These are phyloP conservation scores for Rutstroemia sydowiana DNA, from an alignment of 2,329 filamentous ascomycete species.

Conservation along the genomic window DNA sequence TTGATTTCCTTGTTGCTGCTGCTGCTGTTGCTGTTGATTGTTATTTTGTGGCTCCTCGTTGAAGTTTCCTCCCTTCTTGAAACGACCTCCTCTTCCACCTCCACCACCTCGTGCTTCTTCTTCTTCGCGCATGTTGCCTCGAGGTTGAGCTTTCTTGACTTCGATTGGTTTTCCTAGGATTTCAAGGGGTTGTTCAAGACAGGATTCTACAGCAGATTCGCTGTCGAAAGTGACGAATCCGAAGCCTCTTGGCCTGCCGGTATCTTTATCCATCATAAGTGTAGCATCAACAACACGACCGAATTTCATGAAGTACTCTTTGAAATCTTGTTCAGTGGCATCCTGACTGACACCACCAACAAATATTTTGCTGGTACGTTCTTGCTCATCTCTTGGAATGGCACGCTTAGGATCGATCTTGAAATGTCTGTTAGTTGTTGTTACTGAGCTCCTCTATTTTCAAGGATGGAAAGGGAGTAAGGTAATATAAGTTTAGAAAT, in stretches of 20 bases:
- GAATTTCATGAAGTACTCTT: conserved; percentile 94
- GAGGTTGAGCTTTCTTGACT: conserved; percentile 94
- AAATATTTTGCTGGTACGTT: conserved; percentile 98
- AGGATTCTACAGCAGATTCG: conserved; percentile 88
- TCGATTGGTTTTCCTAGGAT: conserved; percentile 96
- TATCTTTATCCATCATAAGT: conserved; percentile 99
- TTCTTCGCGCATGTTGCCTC: conserved; percentile 88
- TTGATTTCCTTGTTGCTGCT: conserved; percentile 24
- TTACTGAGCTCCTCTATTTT: conserved; percentile 14
- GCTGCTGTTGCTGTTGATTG: conserved; percentile 29
- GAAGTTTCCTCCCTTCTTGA: conserved; percentile 43
- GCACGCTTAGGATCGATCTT: conserved; percentile 94
- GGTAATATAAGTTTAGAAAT: conserved; percentile 16
- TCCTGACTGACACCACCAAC: conserved; percentile 97
- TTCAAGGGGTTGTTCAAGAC: conserved; percentile 74
- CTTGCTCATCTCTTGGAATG: conserved; percentile 94
- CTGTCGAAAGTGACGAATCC: conserved; percentile 98
- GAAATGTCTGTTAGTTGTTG: conserved; percentile 18
- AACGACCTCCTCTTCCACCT: conserved; percentile 46
- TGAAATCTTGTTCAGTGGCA: conserved; percentile 91
- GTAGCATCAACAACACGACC: conserved; percentile 95
- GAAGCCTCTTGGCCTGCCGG: conserved; percentile 90
- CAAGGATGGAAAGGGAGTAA: conserved; percentile 13
- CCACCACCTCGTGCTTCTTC: conserved; percentile 57
- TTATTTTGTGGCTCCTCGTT: conserved; percentile 38